Evolutionary conservation across 1,139 yeast species (phyloP), one percentile per base, ranked within the genome.

Genomic region (Zygoascus sp.): DNA sequence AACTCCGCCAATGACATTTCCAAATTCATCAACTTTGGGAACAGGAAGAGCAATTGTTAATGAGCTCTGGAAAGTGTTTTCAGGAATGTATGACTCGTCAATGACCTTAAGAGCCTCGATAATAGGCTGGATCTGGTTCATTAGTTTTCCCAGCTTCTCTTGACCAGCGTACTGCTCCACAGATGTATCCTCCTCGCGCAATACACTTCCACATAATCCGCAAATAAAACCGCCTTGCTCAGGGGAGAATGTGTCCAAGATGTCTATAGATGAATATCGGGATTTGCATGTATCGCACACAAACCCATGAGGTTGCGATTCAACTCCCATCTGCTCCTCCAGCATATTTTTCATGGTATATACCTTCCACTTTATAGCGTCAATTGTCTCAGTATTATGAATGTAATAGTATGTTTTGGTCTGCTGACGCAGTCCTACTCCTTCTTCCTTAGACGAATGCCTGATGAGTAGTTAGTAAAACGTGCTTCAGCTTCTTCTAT

Each of bases 281-380:
- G 84, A 79, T 40, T 80, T 79, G 68, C 99, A 92, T 40, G 84
- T 70, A 2, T 95, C 92, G 64, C 99, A 92, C 44, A 86, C 76
- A 62, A 86, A 92, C 1, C 97, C 98, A 59, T 90, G 96, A 1
- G 97, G 95, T 55, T 88, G 92, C 19, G 92, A 83, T 59, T 83
- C 87, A 36, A 61, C 69, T 37, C 80, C 82, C 71, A 92, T 77
- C 61, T 89, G 95, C 54, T 84, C 87, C 62, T 87, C 87, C 50
- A 90, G 73, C 49, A 74, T 67, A 56, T 81, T 83, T 11, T 88
- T 97, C 36, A 94, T 76, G 39, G 86, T 78, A 63, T 92, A 97
- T 52, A 92, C 87, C 62, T 90, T 89, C 97, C 97, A 94, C 66
- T 94, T 92, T 62, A 92, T 81, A 13, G 97, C 81, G 67, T 92